Base-by-base conservation (phyloP, 2,329 filamentous ascomycete species). In the Aspergillus aculeatinus region DNA sequence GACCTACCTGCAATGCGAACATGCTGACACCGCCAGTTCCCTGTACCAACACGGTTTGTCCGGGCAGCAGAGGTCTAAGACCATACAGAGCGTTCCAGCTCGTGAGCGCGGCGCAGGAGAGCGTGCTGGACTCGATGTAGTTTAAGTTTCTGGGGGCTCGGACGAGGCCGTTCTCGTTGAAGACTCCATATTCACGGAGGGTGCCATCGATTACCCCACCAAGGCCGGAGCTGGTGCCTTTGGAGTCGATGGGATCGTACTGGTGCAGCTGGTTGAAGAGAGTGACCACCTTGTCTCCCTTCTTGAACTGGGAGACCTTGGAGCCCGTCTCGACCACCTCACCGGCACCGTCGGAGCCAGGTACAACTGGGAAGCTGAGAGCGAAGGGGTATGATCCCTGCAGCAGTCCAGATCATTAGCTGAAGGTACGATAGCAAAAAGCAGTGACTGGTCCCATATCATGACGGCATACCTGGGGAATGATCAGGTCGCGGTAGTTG, bases 151-250 rank as follows among this genome's bases (percentile, higher is more conserved):
- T 71, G 1, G 91, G 90, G 58, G 84, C 80, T 51, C 77, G 78
- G 16, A 92, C 88, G 4, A 94, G 80, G 2, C 89, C 89, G 23
- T 74, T 83, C 77, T 92, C 87, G 60, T 85, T 81, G 71, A 90
- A 92, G 11, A 85, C 83, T 60, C 79, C 89, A 65, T 89, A 87
- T 66, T 89, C 80, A 49, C 89, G 84, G 27, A 94, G 81, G 0
- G 83, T 84, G 60, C 91, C 91, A 67, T 92, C 85, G 1, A 89
- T 58, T 11, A 80, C 80, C 52, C 89, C 89, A 57, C 90, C 90
- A 1, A 92, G 82, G 2, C 88, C 88, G 1, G 85, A 86, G 0
- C 61, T 57, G 5, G 77, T 59, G 27, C 74, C 76, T 49, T 80
- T 51, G 5, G 50, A 7, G 51, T 74, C 69, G 19, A 85, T 72